Conservation (phyloP, 1,139 yeast genomes). For the Nematodospora anomalae region DNA sequence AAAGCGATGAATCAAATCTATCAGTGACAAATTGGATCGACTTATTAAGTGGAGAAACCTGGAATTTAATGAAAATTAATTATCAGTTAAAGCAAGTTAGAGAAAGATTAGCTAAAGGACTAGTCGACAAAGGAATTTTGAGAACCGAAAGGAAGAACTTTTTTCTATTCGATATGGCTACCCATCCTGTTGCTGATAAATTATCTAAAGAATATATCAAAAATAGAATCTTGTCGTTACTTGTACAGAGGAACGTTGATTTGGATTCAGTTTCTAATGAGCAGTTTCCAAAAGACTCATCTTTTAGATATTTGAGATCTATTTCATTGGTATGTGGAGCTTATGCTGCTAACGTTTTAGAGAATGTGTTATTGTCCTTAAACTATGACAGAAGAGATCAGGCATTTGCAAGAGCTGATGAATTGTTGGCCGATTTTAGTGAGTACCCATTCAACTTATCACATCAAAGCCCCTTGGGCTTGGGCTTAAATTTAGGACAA, state of each 20-base stretch:
- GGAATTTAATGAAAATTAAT: slow-evolving; percentile 93
- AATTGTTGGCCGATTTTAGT: slow-evolving; percentile 74
- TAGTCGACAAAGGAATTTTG: slow-evolving; percentile 96
- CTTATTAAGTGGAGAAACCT: slow-evolving; percentile 89
- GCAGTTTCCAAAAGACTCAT: slow-evolving; percentile 68
- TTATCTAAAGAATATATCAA: slow-evolving; percentile 78
- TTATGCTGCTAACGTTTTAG: slow-evolving; percentile 94
- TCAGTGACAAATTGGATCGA: slow-evolving; percentile 94
- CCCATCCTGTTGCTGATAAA: slow-evolving; percentile 91
- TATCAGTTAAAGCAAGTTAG: slow-evolving; percentile 96
- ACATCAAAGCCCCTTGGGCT: slow-evolving; percentile 59
- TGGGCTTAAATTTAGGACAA: slow-evolving; percentile 73
- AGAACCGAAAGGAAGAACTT: slow-evolving; percentile 95
- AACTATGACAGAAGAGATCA: slow-evolving; percentile 90
- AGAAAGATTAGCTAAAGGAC: slow-evolving; percentile 93
- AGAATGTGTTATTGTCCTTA: slow-evolving; percentile 76
- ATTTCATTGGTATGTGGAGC: slow-evolving; percentile 84
- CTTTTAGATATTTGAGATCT: slow-evolving; percentile 73
- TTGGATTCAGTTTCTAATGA: slow-evolving; percentile 50
- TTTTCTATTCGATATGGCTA: slow-evolving; percentile 95
- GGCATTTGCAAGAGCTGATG: slow-evolving; percentile 93
- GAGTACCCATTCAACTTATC: slow-evolving; percentile 78
- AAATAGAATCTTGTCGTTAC: slow-evolving; percentile 65
- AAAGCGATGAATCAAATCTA: slow-evolving; percentile 74
- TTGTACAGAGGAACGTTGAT: slow-evolving; percentile 69